Base-by-base conservation (phyloP, 192 early-diverging fungal species). In the Backusella australiensis region DNA sequence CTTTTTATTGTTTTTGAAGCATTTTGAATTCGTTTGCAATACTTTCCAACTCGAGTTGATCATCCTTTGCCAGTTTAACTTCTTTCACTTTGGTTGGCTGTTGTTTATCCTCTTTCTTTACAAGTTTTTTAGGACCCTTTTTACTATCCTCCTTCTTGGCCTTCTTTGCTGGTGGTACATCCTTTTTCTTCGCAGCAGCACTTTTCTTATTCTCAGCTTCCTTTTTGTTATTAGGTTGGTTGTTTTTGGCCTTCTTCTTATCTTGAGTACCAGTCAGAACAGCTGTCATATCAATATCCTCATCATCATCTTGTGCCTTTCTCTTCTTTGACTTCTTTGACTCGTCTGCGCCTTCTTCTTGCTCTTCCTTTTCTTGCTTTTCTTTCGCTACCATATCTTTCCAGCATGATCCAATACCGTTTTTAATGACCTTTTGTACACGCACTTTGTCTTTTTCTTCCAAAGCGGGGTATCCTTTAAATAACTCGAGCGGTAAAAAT, bases 371-470 rank as follows among this genome's bases (percentile, higher is more conserved):
- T 29, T 65, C 74, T 44, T 67, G 14, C 21, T 78, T 73, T 34
- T 34, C 67, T 38, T 69, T 73, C 11, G 32, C 32, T 26, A 14
- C 41, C 42, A 71, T 71, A n/a, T 42, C 26, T 14, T 41, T 41
- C 82, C 82, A 83, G 12, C 82, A 82, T 21, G 71, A 76, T 4
- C 82, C 85, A 17, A 71, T 72, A 6, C 85, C 85, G 2, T 79
- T 32, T 68, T 83, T 82, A 74, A 86, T 81, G 6, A 86, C 75
- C 15, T 59, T 74, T 34, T 82, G 80, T 66, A 86, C 53, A 73
- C 85, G 82, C 14, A 77, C 53, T 69, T 86, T 79, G 71, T 86
- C 85, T 82, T 86, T 86, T 53, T 83, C 80, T 52, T 78, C 52
- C 4, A 86, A 76, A 49, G 73, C 36, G 29, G 77, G 81, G 42